Evolutionary conservation across 257 asterid genomes (phyloP).

Genomic region (Asclepias syriaca): DNA sequence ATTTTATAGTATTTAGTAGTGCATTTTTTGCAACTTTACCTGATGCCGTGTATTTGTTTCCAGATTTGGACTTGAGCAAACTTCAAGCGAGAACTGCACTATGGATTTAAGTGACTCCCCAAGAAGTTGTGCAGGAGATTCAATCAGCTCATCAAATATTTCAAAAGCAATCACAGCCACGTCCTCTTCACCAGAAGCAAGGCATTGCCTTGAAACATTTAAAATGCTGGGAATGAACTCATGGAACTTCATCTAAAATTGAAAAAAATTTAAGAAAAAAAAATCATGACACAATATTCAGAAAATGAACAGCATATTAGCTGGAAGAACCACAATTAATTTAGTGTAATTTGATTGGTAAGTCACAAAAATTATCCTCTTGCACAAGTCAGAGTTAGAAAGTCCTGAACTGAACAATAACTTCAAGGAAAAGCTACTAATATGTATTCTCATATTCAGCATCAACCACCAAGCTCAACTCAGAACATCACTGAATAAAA

Average conservation of each 20-base stretch:
- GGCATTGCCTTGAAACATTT: slow-evolving; percentile 91
- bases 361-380: background rate
- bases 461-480: background rate
- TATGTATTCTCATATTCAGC: background rate
- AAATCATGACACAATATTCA: background rate
- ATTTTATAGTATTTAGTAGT: background rate
- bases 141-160: slow-evolving; percentile 97
- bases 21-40: slow-evolving; percentile 37
- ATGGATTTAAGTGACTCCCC: slow-evolving; percentile 95
- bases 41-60: slow-evolving; percentile 91
- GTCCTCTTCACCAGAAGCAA: slow-evolving; percentile 97
- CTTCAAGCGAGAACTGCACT: slow-evolving; percentile 96
- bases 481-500: background rate
- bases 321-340: background rate
- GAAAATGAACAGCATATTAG: background rate
- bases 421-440: background rate
- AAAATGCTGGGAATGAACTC: slow-evolving; percentile 97
- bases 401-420: background rate
- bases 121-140: slow-evolving; percentile 98
- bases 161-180: slow-evolving; percentile 93
- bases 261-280: slow-evolving; percentile 4
- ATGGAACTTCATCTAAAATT: slow-evolving; percentile 71
- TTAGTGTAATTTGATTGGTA: background rate
- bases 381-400: background rate
- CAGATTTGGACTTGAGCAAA: slow-evolving; percentile 75